Base-by-base conservation (phyloP, 129 eudicot species). In the Centella asiatica region DNA sequence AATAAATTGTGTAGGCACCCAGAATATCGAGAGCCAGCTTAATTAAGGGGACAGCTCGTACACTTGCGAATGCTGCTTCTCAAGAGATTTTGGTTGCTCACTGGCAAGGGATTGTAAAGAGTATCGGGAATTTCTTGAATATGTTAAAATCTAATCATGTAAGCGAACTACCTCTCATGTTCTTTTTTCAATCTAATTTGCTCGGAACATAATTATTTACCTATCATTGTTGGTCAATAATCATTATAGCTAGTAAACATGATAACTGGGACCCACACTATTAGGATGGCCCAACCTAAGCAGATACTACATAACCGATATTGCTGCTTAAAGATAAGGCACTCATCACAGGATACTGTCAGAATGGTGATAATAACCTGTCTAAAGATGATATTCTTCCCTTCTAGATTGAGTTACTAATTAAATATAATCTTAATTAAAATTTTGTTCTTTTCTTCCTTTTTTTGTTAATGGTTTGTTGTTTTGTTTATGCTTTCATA, bases 21-120 rank as follows among this genome's bases (percentile, higher is more conserved):
- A 82, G 99, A 83, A 82, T 83, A 76, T 85, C 97, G 47, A 81
- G 87, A 74, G 90, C 90, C 66, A 92, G 77, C 76, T 80, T 88
- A 65, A 57, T 81, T 49, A 84, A 81, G 70, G 96, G 94, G 60
- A 79, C 87, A 18, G 94, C 99, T 17, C 85, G 87, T 34, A 70
- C 83, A 42, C 74, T 77, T 66, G 95, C 88, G 61, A 85, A 79
- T 72, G 95, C 99, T 65, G 96, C 95, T 66, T 85, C 95, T 65
- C 90, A 92, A 74, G 88, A 92, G 72, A 77, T 80, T 67, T 73
- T 92, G 62, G 77, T 92, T 64, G 93, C 85, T 66, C 97, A 90
- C 68, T 90, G 97, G 97, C 92, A 90, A 81, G 97, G 89, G 77
- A 87, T 92, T 58, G 95, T 85, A 24, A 88, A 80, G 84, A 82